phyloP scores from a whole-genome alignment of 768 basidiomycete genomes.

The Rhodotorula paludigena region DNA sequence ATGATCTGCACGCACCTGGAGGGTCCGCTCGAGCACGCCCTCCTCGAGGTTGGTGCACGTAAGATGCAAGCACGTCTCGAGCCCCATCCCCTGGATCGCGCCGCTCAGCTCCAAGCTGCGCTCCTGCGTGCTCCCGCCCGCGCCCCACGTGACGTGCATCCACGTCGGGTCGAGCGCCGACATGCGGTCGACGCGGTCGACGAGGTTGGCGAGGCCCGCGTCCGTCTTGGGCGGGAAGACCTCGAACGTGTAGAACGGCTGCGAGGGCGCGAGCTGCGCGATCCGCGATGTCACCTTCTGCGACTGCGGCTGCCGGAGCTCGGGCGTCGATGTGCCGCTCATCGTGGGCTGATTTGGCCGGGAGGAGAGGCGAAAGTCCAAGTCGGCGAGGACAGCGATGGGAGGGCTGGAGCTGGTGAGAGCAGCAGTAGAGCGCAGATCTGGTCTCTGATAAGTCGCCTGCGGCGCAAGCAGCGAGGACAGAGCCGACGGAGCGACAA shows the following conservation, averaged over 20 bases:
- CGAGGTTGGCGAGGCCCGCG: conserved; percentile 85
- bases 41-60: conserved; percentile 99
- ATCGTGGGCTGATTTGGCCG: too few relatives aligned
- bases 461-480: too few relatives aligned
- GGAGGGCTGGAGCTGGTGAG: too few relatives aligned
- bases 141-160: conserved; percentile 94
- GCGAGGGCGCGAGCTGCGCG: conserved; percentile 47
- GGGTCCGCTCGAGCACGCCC: conserved; percentile 86
- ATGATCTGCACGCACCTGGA: conserved; percentile 58
- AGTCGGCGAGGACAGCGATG: too few relatives aligned
- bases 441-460: too few relatives aligned
- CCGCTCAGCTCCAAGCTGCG: conserved; percentile 80
- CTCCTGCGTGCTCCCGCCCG: conserved; percentile 85
- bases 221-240: conserved; percentile 91
- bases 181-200: conserved; percentile 78
- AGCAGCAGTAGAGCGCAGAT: too few relatives aligned
- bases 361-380: neutral
- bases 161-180: conserved; percentile 71
- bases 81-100: conserved; percentile 71
- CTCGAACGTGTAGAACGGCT: conserved; percentile 87
- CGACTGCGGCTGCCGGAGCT: conserved; percentile 17
- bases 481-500: too few relatives aligned
- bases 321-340: conserved; percentile 16
- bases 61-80: conserved; percentile 97
- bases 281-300: conserved; percentile 68